Base-by-base conservation (phyloP, 176 grass and related monocot species). In the Raddia distichophylla region DNA sequence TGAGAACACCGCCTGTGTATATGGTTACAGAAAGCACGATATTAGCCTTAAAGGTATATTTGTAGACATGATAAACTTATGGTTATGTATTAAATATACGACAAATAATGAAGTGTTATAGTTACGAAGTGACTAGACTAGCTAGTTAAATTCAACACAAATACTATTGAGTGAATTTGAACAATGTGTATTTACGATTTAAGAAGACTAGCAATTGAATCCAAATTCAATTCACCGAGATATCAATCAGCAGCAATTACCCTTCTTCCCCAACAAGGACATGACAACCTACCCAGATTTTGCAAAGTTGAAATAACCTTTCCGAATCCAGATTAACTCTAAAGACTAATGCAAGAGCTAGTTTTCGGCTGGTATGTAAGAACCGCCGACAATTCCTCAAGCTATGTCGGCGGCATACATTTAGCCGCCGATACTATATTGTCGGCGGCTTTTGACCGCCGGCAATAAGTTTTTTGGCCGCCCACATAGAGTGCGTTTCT, bases 1-100 rank as follows among this genome's bases (percentile, higher is more conserved):
- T 94, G 60, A 97, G 82, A 60, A 54, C 37, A 67, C 74, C 43
- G 12, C 82, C 94, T 97, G 85, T 77, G 8, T 10, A 84, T 87
- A 78, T 69, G 72, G 52, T 78, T 45, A 65, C 0, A 53, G 42
- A 66, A 63, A 71, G 49, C 22, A 76, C 50, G 73, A 18, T 76
- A 68, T 83, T 10, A 65, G 56, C 18, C 55, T 53, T 48, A 22
- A 71, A 56, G 71, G 64, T 83, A 43, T 22, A 52, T 18, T 56
- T 20, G 70, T 22, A 58, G 63, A 67, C 82, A 72, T 79, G 17
- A 9, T 73, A 35, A 56, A 54, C 10, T n/a, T n/a, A n/a, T 40
- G 37, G 37, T n/a, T n/a, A n/a, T n/a, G n/a, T n/a, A n/a, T n/a
- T n/a, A n/a, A n/a, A n/a, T n/a, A n/a, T n/a, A 6, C 63, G 49